Base-by-base conservation (phyloP, 805 yeast species). In the Candida caryicola region DNA sequence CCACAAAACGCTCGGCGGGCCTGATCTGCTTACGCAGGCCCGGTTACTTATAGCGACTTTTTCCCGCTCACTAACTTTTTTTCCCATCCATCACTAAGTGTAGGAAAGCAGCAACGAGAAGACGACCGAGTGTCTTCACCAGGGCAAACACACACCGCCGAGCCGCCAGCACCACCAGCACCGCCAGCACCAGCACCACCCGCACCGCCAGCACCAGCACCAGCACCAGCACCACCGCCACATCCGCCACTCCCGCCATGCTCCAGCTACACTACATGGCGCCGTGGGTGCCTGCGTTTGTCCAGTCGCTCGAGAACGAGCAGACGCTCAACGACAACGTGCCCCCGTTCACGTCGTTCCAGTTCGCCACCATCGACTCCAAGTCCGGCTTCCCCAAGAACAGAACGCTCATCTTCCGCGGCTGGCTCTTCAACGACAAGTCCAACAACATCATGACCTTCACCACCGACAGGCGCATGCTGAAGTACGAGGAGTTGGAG, bases 241-340 rank as follows among this genome's bases (percentile, higher is more conserved):
- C 9, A n/a, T 12, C n/a, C 17, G 6, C 28, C 21, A 4, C n/a
- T 14, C 28, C 25, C 26, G n/a, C 15, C 6, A 61, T 62, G 69
- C 47, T 56, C 30, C 60, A 55, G 32, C 44, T 52, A 32, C 62
- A 60, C 33, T 56, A 50, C 40, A 62, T 55, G 74, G 90, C 87
- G 19, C 85, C 89, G 3, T 85, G 95, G 95, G 81, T 79, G 50
- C 86, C 91, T 7, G 54, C 74, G 8, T 80, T 85, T 48, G 64
- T 67, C 21, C 71, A 72, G 40, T 77, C 85, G 9, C 52, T 79
- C 16, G 68, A 71, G 16, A 63, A 73, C 23, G 81, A 77, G 42
- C 44, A 51, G 23, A 41, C 51, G 3, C 54, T 55, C 26, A 49
- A 39, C 23, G 52, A 53, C 18, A 42, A 52, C 36, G 43, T 40